Conservation (phyloP, 306 rosid species). For the Acacia confusa region DNA sequence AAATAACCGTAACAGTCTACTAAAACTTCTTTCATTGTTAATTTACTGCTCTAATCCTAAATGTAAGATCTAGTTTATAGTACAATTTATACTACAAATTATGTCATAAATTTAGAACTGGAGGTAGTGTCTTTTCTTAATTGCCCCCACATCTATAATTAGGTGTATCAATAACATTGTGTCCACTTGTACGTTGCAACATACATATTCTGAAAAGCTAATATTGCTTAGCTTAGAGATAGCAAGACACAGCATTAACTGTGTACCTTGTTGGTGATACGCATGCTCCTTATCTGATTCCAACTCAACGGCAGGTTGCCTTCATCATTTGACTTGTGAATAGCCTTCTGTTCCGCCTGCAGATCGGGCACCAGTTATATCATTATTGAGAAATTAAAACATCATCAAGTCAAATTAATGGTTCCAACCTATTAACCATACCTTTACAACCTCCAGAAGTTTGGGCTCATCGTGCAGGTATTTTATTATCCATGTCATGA, state of each 20-base stretch:
- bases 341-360: constrained; percentile 73
- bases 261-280: constrained; percentile 64
- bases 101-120: no score
- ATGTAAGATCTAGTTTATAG: no score
- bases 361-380: constrained; percentile 18
- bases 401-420: neutral
- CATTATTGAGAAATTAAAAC: neutral
- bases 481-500: constrained; percentile 85
- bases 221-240: neutral
- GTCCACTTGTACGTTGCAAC: neutral
- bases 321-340: constrained; percentile 48
- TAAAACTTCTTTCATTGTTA: neutral
- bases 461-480: constrained; percentile 78
- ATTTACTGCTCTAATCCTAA: neutral
- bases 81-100: no score
- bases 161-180: neutral
- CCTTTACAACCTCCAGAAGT: constrained; percentile 79
- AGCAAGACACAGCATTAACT: constrained; percentile 6
- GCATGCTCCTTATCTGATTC: constrained; percentile 78
- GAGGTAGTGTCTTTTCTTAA: neutral
- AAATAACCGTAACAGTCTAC: constrained; percentile 8
- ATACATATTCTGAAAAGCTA: neutral
- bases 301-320: constrained; percentile 57
- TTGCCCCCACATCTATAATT: neutral
- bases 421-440: constrained; percentile 12